phyloP scores from a whole-genome alignment of 306 rosid species.

The Quercus aquifolioides region DNA sequence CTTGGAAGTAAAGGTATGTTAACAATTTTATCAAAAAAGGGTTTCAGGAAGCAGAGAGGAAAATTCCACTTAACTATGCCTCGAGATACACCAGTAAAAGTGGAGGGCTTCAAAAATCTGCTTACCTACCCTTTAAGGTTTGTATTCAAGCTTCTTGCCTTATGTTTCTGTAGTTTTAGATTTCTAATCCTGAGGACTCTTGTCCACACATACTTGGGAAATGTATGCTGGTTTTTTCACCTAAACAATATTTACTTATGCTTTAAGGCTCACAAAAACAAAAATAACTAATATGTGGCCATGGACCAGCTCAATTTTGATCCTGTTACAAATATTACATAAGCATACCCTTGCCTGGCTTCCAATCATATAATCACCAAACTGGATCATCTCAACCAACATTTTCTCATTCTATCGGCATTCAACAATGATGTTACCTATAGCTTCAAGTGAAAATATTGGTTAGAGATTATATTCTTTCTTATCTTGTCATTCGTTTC shows the following conservation, averaged over 20 bases:
- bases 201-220: not conserved
- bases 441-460: not conserved
- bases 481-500: not conserved
- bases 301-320: not conserved
- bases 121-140: conserved; percentile 95
- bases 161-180: conserved; percentile 12
- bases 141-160: conserved; percentile 23
- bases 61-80: conserved; percentile 93
- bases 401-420: not conserved
- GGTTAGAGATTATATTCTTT: not conserved
- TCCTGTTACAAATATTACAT: not conserved
- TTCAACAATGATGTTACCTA: not conserved
- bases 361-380: not conserved
- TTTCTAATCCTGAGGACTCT: conserved; percentile 9
- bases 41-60: conserved; percentile 97
- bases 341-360: not conserved
- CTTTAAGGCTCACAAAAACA: not conserved
- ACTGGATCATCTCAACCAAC: not conserved
- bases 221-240: conserved; percentile 9
- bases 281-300: not conserved
- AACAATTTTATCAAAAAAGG: conserved; percentile 37
- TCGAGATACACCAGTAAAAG: conserved; percentile 76
- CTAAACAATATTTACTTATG: not conserved
- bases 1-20: conserved; percentile 16
- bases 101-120: conserved; percentile 82